Evolutionary conservation across 257 asterid species (phyloP), one percentile per base, ranked within the genome.

Genomic region (Ophiorrhiza pumila): DNA sequence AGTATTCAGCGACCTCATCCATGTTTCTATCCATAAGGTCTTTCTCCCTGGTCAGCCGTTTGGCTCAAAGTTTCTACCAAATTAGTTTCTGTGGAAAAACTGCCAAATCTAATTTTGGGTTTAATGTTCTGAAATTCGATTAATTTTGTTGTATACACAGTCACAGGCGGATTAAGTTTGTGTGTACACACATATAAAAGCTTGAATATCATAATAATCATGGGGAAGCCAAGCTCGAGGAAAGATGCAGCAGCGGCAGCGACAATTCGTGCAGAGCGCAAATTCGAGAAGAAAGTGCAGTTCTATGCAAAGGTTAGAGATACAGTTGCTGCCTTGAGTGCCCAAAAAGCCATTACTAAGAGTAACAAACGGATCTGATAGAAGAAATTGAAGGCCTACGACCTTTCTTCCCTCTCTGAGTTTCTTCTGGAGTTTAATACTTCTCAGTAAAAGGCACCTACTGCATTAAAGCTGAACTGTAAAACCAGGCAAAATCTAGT

Each of bases 311-410:
- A 80, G 88, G 87, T 92, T 72, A 88, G 81, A 77, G 85, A 84
- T 58, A 71, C 91, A 20, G 86, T 87, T 64, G 70, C 78, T 72
- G 50, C 77, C 8, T 80, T 80, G 76, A 20, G 57, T 34, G 83
- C 80, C 42, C 81, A 78, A 37, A 88, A 81, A 80, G 63, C 87
- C 73, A 91, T 90, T 56, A 46, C 85, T 25, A 90, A 89, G 91
- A 89, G 87, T 75, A 86, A 84, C 29, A 81, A 79, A 73, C 78
- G 81, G 42, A 84, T 76, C 72, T 76, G 88, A 34, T 87, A 76
- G 59, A 91, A 84, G 87, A 91, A 84, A 68, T 63, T 89, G 68
- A 86, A 88, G 92, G 95, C 85, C 0, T 94, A 87, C 71, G 92
- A 94, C 72, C 77, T 91, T 39, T 82, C 97, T 57, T 43, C 90